Percentiles rank a stretch among this genome's conserved stretches.
Conservation (phyloP, 371 early-diverging fungal species). For the Lichtheimia hyalospora region DNA sequence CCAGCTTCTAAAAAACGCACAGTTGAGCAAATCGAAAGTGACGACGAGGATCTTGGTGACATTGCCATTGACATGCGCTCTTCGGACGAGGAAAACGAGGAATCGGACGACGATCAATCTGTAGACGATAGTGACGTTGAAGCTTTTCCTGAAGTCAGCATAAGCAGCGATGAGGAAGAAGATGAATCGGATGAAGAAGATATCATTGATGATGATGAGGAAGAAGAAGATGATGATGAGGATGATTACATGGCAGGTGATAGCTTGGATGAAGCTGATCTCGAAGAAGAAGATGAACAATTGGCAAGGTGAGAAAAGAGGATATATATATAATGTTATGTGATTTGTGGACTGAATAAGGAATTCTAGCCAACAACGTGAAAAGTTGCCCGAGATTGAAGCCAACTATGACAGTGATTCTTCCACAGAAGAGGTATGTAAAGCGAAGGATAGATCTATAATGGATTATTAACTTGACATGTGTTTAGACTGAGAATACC, state of each 20-base stretch:
- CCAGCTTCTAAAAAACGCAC: slow-evolving; percentile 12
- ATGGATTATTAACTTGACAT: background rate
- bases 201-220: slow-evolving; percentile 27
- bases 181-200: slow-evolving; percentile 31
- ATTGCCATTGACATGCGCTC: slow-evolving; percentile 49
- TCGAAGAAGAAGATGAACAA: slow-evolving; percentile 44
- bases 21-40: slow-evolving; percentile 33
- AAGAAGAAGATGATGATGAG: slow-evolving; percentile 31
- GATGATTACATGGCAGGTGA: slow-evolving; percentile 39
- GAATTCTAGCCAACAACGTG: background rate
- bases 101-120: slow-evolving; percentile 4
- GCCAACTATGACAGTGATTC: slow-evolving; percentile 89
- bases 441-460: background rate
- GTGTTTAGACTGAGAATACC: slow-evolving; percentile 61
- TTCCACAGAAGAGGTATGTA: slow-evolving; percentile 81
- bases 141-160: slow-evolving; percentile 44
- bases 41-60: slow-evolving; percentile 46
- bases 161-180: slow-evolving; percentile 36
- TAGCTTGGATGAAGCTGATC: slow-evolving; percentile 46
- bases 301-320: slow-evolving; percentile 13
- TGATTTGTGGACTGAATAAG: background rate
- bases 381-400: slow-evolving; percentile 79
- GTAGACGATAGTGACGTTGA: slow-evolving; percentile 32
- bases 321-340: background rate
- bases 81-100: slow-evolving; percentile 25